Conservation (phyloP, 2,329 filamentous ascomycete species). For the Lecanicillium sp. region DNA sequence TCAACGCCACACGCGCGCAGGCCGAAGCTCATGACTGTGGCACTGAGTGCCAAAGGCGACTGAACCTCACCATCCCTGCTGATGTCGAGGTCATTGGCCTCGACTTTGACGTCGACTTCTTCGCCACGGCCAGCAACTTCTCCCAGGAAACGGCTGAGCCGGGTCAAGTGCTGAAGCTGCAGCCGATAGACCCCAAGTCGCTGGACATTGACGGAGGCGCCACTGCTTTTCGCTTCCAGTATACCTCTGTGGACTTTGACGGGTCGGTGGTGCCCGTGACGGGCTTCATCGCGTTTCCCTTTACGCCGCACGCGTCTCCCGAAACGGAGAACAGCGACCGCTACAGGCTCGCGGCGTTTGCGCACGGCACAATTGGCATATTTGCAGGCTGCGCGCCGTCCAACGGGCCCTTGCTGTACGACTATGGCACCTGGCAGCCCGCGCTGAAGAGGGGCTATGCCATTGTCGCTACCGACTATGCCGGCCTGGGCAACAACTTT, state of each 20-base stretch:
- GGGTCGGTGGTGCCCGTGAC: constrained; percentile 10
- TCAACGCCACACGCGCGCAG: neutral
- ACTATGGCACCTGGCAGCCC: constrained; percentile 11
- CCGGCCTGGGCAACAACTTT: constrained; percentile 14
- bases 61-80: neutral
- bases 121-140: constrained; percentile 11
- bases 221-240: constrained; percentile 12
- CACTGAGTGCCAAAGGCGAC: constrained; percentile 4
- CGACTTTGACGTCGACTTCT: constrained; percentile 10
- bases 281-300: constrained; percentile 10
- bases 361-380: constrained; percentile 12
- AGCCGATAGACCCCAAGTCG: constrained; percentile 7
- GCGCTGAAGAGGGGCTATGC: constrained; percentile 10
- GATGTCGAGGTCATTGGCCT: constrained; percentile 3
- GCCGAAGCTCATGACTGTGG: constrained; percentile 7
- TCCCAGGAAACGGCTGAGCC: constrained; percentile 2
- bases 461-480: constrained; percentile 15
- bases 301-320: neutral
- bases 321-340: neutral
- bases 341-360: constrained; percentile 8
- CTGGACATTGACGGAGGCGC: constrained; percentile 9
- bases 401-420: constrained; percentile 8
- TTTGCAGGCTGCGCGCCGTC: constrained; percentile 12
- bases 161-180: constrained; percentile 12
- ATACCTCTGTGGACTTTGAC: constrained; percentile 12